These are phyloP conservation scores for Pestalotiopsis sp. DNA, from an alignment of 2,329 filamentous ascomycete genomes.

Conservation along the genomic window DNA sequence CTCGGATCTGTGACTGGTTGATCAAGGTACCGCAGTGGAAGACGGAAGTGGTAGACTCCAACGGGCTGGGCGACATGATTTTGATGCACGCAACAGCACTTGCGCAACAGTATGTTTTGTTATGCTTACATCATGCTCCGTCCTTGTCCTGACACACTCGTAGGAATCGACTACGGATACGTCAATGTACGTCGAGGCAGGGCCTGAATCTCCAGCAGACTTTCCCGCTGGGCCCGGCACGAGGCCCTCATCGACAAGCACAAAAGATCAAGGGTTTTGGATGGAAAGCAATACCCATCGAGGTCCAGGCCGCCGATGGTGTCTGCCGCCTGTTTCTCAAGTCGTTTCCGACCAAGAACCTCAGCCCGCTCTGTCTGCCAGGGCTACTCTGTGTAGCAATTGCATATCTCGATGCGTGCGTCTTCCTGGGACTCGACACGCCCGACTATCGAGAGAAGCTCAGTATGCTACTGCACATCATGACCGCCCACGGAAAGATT, in stretches of 20 bases:
- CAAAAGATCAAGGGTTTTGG: constrained; percentile 30
- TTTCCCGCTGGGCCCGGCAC: constrained; percentile 29
- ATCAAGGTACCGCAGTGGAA: constrained; percentile 41
- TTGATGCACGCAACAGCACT: constrained; percentile 38
- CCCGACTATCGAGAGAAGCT: constrained; percentile 33
- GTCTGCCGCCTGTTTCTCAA: constrained; percentile 33
- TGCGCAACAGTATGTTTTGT: constrained; percentile 36
- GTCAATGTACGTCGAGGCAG: constrained; percentile 26
- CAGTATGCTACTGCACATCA: constrained; percentile 30
- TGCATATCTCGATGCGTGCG: constrained; percentile 34
- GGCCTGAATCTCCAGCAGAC: constrained; percentile 32
- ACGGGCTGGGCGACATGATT: constrained; percentile 39
- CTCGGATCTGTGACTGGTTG: constrained; percentile 39
- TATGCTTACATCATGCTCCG: not conserved
- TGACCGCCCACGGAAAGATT: constrained; percentile 34
- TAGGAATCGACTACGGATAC: constrained; percentile 30
- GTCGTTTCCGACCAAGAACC: constrained; percentile 29
- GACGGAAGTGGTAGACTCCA: constrained; percentile 37
- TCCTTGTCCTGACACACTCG: not conserved
- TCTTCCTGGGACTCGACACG: constrained; percentile 34
- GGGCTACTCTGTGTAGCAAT: constrained; percentile 28
- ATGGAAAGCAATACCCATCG: constrained; percentile 31
- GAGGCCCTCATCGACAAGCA: constrained; percentile 28
- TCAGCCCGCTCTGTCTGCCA: constrained; percentile 27
- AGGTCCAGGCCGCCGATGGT: constrained; percentile 34